Evolutionary conservation across 164 flowering plant genomes (phyloP).

Genomic region (Aristolochia contorta): DNA sequence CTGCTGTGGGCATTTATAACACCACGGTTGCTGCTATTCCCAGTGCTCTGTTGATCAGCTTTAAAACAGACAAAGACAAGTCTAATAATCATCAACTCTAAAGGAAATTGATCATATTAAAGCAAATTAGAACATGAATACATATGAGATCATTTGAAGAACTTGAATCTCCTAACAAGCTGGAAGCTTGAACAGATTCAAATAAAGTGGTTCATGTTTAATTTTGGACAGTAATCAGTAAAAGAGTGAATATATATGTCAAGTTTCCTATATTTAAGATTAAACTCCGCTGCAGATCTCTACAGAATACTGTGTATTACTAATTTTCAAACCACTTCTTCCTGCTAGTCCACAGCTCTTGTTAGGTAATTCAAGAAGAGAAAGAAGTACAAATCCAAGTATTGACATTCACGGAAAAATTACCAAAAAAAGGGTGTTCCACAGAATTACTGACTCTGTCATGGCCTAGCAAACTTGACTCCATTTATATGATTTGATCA

Average conservation of each 20-base stretch:
- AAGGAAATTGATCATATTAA: background rate
- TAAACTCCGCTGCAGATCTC: no score
- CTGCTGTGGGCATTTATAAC: constrained; percentile 43
- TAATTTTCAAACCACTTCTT: no score
- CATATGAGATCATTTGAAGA: background rate
- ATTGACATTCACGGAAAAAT: background rate
- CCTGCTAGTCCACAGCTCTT: no score
- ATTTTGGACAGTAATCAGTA: no score
- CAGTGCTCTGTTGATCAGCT: constrained; percentile 3
- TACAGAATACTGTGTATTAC: no score
- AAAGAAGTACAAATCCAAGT: background rate
- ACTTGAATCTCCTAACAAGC: no score
- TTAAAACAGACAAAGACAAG: background rate
- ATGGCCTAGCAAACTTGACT: background rate
- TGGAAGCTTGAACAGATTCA: no score
- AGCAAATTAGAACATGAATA: background rate
- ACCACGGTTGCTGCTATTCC: constrained; percentile 15
- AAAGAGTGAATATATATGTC: no score
- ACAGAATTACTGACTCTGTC: background rate
- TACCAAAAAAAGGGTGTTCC: background rate
- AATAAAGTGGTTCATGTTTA: no score
- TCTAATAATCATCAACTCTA: background rate
- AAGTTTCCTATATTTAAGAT: no score
- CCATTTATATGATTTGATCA: background rate
- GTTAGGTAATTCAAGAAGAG: no score